Evolutionary conservation across 306 rosid species (phyloP), one percentile per base, ranked within the genome.

Genomic region (Spatholobus suberectus): DNA sequence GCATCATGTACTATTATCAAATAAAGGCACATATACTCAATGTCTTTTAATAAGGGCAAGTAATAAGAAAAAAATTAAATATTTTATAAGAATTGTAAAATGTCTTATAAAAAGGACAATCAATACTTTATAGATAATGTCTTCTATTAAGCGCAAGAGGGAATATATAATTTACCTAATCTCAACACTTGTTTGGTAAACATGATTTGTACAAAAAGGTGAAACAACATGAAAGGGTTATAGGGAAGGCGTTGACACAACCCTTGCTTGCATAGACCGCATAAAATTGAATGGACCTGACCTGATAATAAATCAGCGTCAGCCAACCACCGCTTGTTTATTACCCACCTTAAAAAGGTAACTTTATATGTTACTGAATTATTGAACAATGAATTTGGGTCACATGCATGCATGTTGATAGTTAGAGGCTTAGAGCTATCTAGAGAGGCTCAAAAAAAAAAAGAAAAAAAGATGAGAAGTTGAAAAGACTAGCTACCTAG

Each of bases 261-360:
- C 13, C 82, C 82, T 92, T 90, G 90, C 94, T 90, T 92, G 88
- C 82, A 89, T 67, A 68, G 34, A 63, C 80, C 34, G 93, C 93
- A 87, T 72, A 44, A 78, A 72, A 81, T 55, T 75, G 44, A 55
- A 79, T 76, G 81, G 83, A 79, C 83, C 81, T 89, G 69, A 52
- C 80, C 73, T 47, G 79, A 83, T 83, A 68, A 49, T 59, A 83
- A 40, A 81, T 84, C 87, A 75, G 65, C 82, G 70, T 86, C 91
- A 87, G 51, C 86, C 79, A 83, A 82, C 90, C 61, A 81, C 76
- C 76, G 20, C 62, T 76, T 37, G 32, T 80, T 82, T 63, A 76
- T 82, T 57, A 76, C 83, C 80, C 24, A 80, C 78, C 77, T 65
- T 15, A 61, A 80, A 85, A 81, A 77, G 38, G 75, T 62, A 66